phyloP scores from a whole-genome alignment of 768 basidiomycete genomes.

The Boletus pseudopeckii region DNA sequence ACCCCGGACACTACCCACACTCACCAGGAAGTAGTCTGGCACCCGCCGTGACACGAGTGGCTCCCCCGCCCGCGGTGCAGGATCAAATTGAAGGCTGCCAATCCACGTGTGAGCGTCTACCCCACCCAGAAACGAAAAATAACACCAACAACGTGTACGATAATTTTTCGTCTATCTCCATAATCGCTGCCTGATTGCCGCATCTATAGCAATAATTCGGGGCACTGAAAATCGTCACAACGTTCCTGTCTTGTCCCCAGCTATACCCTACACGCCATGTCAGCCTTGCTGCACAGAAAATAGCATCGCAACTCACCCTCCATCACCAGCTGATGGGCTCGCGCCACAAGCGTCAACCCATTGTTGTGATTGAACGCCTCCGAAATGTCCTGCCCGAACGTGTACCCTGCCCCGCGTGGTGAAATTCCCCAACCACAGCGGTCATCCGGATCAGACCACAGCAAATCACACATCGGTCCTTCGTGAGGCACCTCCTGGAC shows the following conservation, averaged over 20 bases:
- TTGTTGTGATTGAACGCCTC: constrained; percentile 99
- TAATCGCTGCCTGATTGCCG: constrained; percentile 99
- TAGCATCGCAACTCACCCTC: constrained; percentile 60
- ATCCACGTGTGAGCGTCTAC: constrained; percentile 1
- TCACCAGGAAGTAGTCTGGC: constrained; percentile 90
- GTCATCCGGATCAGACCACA: constrained; percentile 99
- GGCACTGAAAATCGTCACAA: constrained; percentile 99
- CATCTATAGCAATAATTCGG: constrained; percentile 99
- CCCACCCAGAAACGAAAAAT: not conserved
- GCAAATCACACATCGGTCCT: constrained; percentile 98
- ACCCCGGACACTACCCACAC: constrained; percentile 42
- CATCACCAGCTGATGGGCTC: constrained; percentile 95
- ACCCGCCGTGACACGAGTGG: constrained; percentile 95
- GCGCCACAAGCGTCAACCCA: constrained; percentile 90
- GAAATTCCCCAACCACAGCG: constrained; percentile 99
- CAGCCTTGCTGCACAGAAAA: constrained; percentile 3
- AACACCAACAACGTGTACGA: constrained; percentile 83
- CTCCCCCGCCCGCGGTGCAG: constrained; percentile 97
- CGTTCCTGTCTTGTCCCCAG: constrained; percentile 99
- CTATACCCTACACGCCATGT: constrained; percentile 60
- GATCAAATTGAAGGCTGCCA: constrained; percentile 96
- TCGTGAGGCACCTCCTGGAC: constrained; percentile 99
- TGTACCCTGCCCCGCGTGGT: constrained; percentile 97
- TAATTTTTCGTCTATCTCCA: constrained; percentile 99
- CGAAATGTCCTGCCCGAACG: constrained; percentile 98